Percentiles rank a stretch among this genome's conserved stretches.
phyloP scores from a whole-genome alignment of 106 monocot species.

The Dendrobium catenatum region DNA sequence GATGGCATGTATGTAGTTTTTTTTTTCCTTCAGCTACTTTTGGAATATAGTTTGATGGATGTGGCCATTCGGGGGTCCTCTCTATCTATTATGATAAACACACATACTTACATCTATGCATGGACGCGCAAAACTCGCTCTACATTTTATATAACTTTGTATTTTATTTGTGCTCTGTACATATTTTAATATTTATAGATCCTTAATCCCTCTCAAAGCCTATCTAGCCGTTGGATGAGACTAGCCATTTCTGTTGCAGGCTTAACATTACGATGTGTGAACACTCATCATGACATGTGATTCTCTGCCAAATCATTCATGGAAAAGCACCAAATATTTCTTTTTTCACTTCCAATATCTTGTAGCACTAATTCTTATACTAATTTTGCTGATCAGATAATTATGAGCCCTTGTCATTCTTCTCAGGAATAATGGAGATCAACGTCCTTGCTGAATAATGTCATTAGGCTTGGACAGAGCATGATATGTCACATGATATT shows the following conservation, averaged over 20 bases:
- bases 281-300: background rate
- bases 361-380: too few relatives aligned
- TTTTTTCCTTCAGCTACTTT: background rate
- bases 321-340: too few relatives aligned
- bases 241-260: background rate
- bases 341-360: too few relatives aligned
- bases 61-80: background rate
- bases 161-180: background rate
- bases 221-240: background rate
- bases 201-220: background rate
- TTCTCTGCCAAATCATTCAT: background rate
- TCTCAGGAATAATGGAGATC: too few relatives aligned
- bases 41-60: background rate
- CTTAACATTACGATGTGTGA: background rate
- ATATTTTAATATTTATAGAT: background rate
- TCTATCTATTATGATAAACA: conserved; percentile 3
- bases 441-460: too few relatives aligned
- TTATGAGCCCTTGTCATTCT: too few relatives aligned
- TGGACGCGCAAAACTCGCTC: background rate
- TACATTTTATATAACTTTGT: background rate
- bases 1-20: conserved; percentile 70
- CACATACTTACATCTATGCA: background rate
- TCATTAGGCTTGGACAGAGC: too few relatives aligned
- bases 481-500: too few relatives aligned
- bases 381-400: too few relatives aligned